Percentiles rank a stretch among this genome's conserved stretches.
phyloP scores from a whole-genome alignment of 305 asterid species.

The Withania somnifera region DNA sequence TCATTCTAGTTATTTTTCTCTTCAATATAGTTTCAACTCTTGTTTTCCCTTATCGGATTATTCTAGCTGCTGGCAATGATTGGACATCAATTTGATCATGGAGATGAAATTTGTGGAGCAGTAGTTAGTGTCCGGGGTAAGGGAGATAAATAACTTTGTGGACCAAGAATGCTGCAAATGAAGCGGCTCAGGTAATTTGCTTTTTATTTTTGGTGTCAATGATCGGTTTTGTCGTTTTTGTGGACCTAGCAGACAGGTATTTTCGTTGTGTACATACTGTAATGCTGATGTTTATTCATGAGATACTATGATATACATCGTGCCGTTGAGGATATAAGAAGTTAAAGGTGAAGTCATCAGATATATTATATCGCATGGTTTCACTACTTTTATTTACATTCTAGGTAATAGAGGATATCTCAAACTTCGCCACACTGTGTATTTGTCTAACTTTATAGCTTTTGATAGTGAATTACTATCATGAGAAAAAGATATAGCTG shows the following conservation, averaged over 20 bases:
- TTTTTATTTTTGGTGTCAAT: background rate
- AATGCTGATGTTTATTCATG: background rate
- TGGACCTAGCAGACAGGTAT: background rate
- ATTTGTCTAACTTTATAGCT: background rate
- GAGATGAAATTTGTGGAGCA: conserved; percentile 94
- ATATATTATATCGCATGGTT: background rate
- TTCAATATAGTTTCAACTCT: background rate
- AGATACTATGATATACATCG: background rate
- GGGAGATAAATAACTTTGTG: conserved; percentile 66
- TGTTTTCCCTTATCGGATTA: background rate
- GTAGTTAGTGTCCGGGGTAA: conserved; percentile 56
- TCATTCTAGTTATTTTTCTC: background rate
- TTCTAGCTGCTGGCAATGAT: conserved; percentile 81
- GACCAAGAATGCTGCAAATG: conserved; percentile 90
- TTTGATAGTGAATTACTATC: background rate
- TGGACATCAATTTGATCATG: conserved; percentile 83
- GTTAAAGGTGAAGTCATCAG: background rate
- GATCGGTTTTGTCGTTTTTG: background rate
- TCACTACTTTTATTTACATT: background rate
- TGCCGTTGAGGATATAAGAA: background rate
- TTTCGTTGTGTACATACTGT: background rate
- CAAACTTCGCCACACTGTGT: background rate
- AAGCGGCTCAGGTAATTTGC: conserved; percentile 60
- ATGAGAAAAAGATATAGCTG: background rate
- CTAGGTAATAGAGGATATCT: background rate